Conservation (phyloP, 768 basidiomycete genomes). For the Roridomyces roridus region DNA sequence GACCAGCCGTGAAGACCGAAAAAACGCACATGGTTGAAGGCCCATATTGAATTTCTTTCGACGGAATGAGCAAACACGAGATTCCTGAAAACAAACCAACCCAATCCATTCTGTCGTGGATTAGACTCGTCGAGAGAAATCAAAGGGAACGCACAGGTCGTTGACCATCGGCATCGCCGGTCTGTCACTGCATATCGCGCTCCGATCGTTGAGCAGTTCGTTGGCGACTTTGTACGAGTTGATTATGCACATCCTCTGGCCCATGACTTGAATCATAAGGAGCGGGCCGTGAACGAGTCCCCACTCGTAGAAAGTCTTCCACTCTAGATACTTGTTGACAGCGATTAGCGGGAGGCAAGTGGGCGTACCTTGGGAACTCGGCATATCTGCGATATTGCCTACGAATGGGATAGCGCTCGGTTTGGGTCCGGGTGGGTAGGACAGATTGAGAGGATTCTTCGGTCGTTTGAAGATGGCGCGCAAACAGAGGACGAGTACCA, state of each 20-base stretch:
- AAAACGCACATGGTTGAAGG: constrained; percentile 14
- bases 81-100: background rate
- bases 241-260: constrained; percentile 42
- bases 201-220: constrained; percentile 48
- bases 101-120: constrained; percentile 9
- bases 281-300: constrained; percentile 10
- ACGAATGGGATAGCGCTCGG: constrained; percentile 21
- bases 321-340: constrained; percentile 3
- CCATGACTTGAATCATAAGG: constrained; percentile 34
- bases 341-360: background rate
- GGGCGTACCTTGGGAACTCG: constrained; percentile 12
- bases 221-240: constrained; percentile 35
- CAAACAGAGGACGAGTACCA: background rate
- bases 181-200: constrained; percentile 45
- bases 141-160: constrained; percentile 10
- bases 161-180: constrained; percentile 25
- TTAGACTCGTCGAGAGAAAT: background rate
- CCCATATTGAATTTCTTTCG: constrained; percentile 25
- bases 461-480: constrained; percentile 5
- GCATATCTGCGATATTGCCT: constrained; percentile 24
- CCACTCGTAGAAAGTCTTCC: constrained; percentile 23
- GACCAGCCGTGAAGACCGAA: background rate
- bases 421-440: constrained; percentile 22
- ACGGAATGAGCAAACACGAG: background rate
- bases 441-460: constrained; percentile 8